Base-by-base conservation (phyloP, 2,329 filamentous ascomycete species). In the Xylariales sp. region DNA sequence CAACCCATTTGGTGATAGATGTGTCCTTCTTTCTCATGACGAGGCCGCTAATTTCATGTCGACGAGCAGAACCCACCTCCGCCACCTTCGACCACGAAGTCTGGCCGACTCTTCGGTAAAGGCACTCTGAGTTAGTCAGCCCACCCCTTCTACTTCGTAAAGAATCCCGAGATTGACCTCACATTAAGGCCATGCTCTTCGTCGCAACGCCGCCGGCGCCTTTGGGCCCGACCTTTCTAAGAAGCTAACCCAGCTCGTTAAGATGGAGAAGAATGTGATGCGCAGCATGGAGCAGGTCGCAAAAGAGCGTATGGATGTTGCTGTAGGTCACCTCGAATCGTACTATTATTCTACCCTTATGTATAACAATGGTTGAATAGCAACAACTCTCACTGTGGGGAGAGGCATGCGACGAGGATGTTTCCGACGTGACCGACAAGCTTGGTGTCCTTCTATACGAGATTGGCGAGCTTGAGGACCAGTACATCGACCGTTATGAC, bases 191-290 rank as follows among this genome's bases (percentile, higher is more conserved):
- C 79, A 83, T 76, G 75, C 76, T 45, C 78, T 89, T 60, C 78
- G 86, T 53, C 77, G 81, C 58, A 83, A 84, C 57, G 76, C 83
- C 29, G 84, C 85, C 47, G 86, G 85, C 50, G 83, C 85, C 53
- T 89, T 88, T 49, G 78, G 79, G 46, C 78, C 90, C 41, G 93
- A 98, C 56, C 82, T 98, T 42, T 85, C 93, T 42, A 96, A 95
- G 78, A 98, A 98, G 78, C 83, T 98, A 46, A 88, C 90, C 28
- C 88, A 95, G 70, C 79, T 98, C 37, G 93, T 98, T 47, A 98
- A 98, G 80, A 98, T 98, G 93, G 93, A 98, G 72, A 98, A 98
- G 82, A 97, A 98, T 61, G 88, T 96, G 40, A 98, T 98, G 93
- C 88, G 93, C 65, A 96, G 89, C 62, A 83, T 97, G 76, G 93